These are phyloP conservation scores for Sarcocystis neurona DNA, from an alignment of 169 alveolate species.

Conservation along the genomic window DNA sequence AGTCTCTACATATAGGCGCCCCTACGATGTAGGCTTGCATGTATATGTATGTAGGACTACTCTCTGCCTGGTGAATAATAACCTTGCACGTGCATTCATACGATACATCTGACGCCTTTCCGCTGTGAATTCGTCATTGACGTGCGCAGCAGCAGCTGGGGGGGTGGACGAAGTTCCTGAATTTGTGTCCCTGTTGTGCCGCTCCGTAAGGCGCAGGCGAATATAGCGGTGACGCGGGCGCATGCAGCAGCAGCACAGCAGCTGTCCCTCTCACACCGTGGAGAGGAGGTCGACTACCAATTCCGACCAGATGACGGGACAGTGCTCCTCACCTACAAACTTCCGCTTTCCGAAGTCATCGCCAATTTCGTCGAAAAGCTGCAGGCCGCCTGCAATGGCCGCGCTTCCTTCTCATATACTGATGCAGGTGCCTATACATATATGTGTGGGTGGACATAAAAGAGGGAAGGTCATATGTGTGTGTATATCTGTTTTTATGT, in stretches of 20 bases:
- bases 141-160: background rate
- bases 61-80: too few species aligned
- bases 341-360: constrained; percentile 91
- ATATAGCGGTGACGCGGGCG: constrained; percentile 41
- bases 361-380: constrained; percentile 89
- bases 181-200: background rate
- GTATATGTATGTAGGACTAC: too few species aligned
- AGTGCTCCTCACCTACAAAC: constrained; percentile 77
- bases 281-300: constrained; percentile 52
- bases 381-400: constrained; percentile 88
- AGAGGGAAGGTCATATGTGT: too few species aligned
- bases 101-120: too few species aligned
- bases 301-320: background rate
- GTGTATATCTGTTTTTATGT: too few species aligned
- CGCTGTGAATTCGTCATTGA: background rate
- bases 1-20: too few species aligned
- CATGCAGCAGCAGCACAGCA: constrained; percentile 43
- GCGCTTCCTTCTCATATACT: constrained; percentile 63
- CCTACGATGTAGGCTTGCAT: too few species aligned
- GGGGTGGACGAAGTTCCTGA: background rate
- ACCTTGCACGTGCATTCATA: too few species aligned
- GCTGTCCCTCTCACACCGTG: constrained; percentile 51
- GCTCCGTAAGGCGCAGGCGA: constrained; percentile 23
- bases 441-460: too few species aligned
- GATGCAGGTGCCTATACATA: constrained; percentile 66